Evolutionary conservation across 2,329 filamentous ascomycete genomes (phyloP).

Genomic region (Parastagonospora avenae): DNA sequence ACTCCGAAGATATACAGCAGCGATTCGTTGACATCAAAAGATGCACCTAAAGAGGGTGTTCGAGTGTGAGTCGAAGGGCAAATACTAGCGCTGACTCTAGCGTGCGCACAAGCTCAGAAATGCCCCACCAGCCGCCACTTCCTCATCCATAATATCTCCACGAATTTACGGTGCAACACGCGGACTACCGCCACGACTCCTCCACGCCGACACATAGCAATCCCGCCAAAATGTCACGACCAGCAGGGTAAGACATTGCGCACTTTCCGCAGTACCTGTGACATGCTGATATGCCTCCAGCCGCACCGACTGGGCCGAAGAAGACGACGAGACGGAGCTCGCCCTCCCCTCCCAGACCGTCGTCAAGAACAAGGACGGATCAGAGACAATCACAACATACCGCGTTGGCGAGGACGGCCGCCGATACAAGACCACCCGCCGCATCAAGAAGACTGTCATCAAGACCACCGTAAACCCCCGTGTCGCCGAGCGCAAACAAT

Average conservation of each 20-base stretch:
- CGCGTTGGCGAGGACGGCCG: slow-evolving; percentile 90
- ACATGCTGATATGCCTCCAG: slow-evolving; percentile 37
- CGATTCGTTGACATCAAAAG: too few species aligned
- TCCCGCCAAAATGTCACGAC: slow-evolving; percentile 42
- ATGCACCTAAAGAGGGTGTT: not conserved
- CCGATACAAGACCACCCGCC: slow-evolving; percentile 96
- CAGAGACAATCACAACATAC: slow-evolving; percentile 92
- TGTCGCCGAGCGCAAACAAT: slow-evolving; percentile 91
- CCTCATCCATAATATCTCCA: slow-evolving; percentile 19
- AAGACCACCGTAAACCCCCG: slow-evolving; percentile 95
- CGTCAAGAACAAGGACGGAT: slow-evolving; percentile 97
- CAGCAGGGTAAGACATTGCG: slow-evolving; percentile 36
- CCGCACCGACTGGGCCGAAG: slow-evolving; percentile 83
- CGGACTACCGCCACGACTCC: not conserved
- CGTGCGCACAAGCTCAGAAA: slow-evolving; percentile 19
- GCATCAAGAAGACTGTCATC: slow-evolving; percentile 88
- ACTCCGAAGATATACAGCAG: too few species aligned
- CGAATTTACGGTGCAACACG: slow-evolving; percentile 2
- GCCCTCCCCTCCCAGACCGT: slow-evolving; percentile 84
- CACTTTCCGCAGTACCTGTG: not conserved
- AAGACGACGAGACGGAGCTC: slow-evolving; percentile 88
- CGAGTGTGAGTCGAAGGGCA: slow-evolving; percentile 4
- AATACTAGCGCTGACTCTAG: slow-evolving; percentile 23
- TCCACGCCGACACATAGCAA: slow-evolving; percentile 14
- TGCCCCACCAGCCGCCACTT: slow-evolving; percentile 24